Percentiles rank a stretch among this genome's conserved stretches.
phyloP scores from a whole-genome alignment of 2,329 filamentous ascomycete genomes.

The Rhynchosporium secalis region DNA sequence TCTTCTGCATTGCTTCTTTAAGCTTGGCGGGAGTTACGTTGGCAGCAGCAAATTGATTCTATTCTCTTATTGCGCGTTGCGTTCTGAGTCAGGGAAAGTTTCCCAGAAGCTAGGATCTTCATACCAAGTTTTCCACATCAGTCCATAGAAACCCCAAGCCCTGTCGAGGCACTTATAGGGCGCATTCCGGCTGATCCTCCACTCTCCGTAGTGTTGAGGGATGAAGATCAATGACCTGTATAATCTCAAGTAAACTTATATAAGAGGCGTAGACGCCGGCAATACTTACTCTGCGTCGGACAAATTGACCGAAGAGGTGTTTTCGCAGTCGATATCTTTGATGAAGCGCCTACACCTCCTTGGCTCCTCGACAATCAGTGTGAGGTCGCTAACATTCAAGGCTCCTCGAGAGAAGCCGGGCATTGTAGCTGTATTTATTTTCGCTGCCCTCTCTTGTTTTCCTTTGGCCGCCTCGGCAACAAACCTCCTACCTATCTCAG shows the following conservation, averaged over 20 bases:
- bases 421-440: not conserved
- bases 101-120: constrained; percentile 22
- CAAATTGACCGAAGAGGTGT: constrained; percentile 15
- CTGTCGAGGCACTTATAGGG: constrained; percentile 11
- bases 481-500: constrained; percentile 13
- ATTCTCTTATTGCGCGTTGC: constrained; percentile 22
- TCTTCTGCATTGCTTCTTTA: constrained; percentile 21
- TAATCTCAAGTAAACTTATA: not conserved
- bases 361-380: constrained; percentile 13
- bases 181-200: constrained; percentile 19
- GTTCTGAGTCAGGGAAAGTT: constrained; percentile 21
- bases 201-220: constrained; percentile 25
- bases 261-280: not conserved
- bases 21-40: constrained; percentile 18
- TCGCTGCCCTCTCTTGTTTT: not conserved
- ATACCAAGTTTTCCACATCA: constrained; percentile 22
- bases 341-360: not conserved
- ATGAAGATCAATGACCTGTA: constrained; percentile 12
- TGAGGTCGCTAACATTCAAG: constrained; percentile 20
- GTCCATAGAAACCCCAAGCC: constrained; percentile 20
- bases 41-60: constrained; percentile 14
- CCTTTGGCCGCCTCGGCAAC: constrained; percentile 3
- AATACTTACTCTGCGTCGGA: constrained; percentile 5
- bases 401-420: constrained; percentile 6
- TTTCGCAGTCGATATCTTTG: constrained; percentile 18